These are phyloP conservation scores for Protoeuglena noctilucae DNA, from an alignment of 139 green algal species.

Conservation along the genomic window DNA sequence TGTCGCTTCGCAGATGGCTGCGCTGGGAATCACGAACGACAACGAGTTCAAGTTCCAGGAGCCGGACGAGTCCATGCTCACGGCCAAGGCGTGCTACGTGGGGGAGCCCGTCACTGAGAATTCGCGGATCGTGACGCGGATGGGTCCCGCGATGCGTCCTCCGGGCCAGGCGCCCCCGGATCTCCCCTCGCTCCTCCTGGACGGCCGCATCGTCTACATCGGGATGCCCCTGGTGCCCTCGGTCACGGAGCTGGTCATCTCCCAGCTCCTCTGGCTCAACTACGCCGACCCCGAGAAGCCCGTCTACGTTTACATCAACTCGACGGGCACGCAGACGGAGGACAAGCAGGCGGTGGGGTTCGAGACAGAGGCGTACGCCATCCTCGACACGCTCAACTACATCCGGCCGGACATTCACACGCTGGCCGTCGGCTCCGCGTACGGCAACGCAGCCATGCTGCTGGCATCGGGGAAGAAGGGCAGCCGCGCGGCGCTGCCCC, in stretches of 20 bases:
- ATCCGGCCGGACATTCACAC: constrained; percentile 46
- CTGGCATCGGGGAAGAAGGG: constrained; percentile 80
- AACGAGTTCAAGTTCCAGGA: neutral
- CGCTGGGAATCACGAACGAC: constrained; percentile 24
- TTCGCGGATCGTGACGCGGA: constrained; percentile 16
- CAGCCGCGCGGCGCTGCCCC: constrained; percentile 65
- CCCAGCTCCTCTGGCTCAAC: constrained; percentile 91
- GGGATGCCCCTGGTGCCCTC: constrained; percentile 95
- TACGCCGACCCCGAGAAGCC: constrained; percentile 69
- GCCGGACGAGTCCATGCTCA: constrained; percentile 16
- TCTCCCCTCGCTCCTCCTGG: constrained; percentile 87
- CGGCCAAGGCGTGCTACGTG: constrained; percentile 30
- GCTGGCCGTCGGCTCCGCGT: constrained; percentile 66
- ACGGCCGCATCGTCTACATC: constrained; percentile 92
- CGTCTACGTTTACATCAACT: constrained; percentile 97
- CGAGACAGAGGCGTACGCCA: constrained; percentile 82
- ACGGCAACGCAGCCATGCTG: constrained; percentile 84
- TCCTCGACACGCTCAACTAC: constrained; percentile 72
- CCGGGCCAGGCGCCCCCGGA: constrained; percentile 70
- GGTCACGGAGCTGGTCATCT: constrained; percentile 96
- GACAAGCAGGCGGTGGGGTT: constrained; percentile 51
- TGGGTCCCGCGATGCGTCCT: constrained; percentile 23
- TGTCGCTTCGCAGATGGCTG: constrained; percentile 40
- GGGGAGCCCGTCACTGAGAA: constrained; percentile 21
- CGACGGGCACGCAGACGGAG: constrained; percentile 38